Percentiles rank a stretch among this genome's conserved stretches.
phyloP scores from a whole-genome alignment of 768 basidiomycete species.

The Suillus alpinus region DNA sequence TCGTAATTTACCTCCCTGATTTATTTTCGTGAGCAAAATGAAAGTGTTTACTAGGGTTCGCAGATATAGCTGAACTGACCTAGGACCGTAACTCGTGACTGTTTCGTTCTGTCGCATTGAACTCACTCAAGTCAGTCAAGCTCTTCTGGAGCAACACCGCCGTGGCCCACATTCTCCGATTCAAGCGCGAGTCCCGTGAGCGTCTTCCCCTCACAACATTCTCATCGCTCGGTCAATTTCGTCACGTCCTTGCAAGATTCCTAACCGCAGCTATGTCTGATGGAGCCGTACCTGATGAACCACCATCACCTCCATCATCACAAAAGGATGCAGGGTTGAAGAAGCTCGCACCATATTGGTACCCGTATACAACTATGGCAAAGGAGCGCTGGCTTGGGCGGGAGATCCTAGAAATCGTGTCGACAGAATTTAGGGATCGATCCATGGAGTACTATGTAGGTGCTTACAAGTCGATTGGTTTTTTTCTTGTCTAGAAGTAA shows the following conservation, averaged over 20 bases:
- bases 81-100: background rate
- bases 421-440: constrained; percentile 91
- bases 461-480: constrained; percentile 14
- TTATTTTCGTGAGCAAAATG: background rate
- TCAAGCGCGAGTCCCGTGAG: constrained; percentile 26
- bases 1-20: background rate
- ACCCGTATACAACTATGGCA: constrained; percentile 89
- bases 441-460: constrained; percentile 95
- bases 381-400: constrained; percentile 88
- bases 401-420: constrained; percentile 87
- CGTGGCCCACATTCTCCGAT: constrained; percentile 27
- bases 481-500: background rate
- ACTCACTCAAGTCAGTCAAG: constrained; percentile 1
- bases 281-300: constrained; percentile 9
- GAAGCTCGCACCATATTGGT: constrained; percentile 88
- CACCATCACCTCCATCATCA: constrained; percentile 24
- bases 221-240: constrained; percentile 54
- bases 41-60: background rate
- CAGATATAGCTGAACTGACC: background rate
- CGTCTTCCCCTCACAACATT: constrained; percentile 44
- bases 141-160: constrained; percentile 25
- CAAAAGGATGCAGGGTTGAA: constrained; percentile 46
- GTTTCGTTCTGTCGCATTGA: background rate
- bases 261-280: constrained; percentile 50
- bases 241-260: constrained; percentile 51